phyloP scores from a whole-genome alignment of 495 filamentous ascomycete species.

The Xylaria venustula region DNA sequence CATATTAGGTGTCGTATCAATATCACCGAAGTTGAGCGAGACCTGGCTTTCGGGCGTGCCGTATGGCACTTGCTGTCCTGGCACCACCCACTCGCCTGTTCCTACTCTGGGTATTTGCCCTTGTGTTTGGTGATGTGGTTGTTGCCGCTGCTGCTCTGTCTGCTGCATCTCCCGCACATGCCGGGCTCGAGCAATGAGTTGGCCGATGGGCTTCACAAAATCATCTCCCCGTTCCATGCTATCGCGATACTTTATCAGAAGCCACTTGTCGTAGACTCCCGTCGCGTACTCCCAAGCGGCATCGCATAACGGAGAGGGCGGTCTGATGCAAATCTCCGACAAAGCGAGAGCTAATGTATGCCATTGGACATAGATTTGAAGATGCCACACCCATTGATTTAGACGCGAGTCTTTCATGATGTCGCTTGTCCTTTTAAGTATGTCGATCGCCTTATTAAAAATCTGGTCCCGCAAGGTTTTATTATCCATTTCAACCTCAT shows the following conservation, averaged over 20 bases:
- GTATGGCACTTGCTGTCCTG: not conserved
- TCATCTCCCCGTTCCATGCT: slow-evolving; percentile 6
- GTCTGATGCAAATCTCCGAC: slow-evolving; percentile 12
- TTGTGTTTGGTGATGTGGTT: not conserved
- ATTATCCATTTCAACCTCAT: not conserved
- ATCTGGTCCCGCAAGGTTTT: not conserved
- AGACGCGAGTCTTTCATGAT: slow-evolving; percentile 9
- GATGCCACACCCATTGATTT: slow-evolving; percentile 7
- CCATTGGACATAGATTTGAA: slow-evolving; percentile 12
- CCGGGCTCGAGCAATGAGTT: slow-evolving; percentile 2
- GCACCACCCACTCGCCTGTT: not conserved
- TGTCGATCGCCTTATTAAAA: not conserved
- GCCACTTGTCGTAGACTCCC: slow-evolving; percentile 7
- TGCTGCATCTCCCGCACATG: slow-evolving; percentile 7
- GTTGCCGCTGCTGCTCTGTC: not conserved
- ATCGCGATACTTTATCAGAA: slow-evolving; percentile 2
- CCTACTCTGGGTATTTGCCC: not conserved
- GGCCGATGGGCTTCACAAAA: slow-evolving; percentile 8
- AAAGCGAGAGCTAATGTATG: slow-evolving; percentile 11
- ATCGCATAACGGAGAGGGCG: slow-evolving; percentile 11
- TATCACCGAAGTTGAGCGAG: not conserved
- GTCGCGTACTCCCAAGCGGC: slow-evolving; percentile 5
- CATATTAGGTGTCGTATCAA: not conserved
- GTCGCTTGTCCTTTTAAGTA: not conserved
- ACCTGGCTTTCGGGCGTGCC: not conserved